These are phyloP conservation scores for Sugiyamaella smithiae DNA, from an alignment of 805 yeast genomes.

Conservation along the genomic window DNA sequence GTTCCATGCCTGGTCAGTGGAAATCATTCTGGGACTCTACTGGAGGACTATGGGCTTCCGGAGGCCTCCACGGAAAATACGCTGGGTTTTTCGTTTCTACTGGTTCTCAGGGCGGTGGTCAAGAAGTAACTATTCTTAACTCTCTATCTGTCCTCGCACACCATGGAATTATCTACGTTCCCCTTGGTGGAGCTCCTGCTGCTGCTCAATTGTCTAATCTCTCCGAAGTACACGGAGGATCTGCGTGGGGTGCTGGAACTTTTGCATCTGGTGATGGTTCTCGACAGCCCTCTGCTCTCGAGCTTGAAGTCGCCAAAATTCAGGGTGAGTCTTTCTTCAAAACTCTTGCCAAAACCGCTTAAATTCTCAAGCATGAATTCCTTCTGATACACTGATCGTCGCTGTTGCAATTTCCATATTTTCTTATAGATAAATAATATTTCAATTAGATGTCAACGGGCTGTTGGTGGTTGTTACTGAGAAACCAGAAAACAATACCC, in stretches of 20 bases:
- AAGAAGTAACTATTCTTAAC: constrained; percentile 63
- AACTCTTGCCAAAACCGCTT: constrained; percentile 33
- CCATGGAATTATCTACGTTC: constrained; percentile 75
- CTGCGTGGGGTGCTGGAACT: constrained; percentile 88
- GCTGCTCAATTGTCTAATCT: constrained; percentile 55
- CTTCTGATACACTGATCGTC: no score
- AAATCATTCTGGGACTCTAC: constrained; percentile 73
- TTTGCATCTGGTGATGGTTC: constrained; percentile 75
- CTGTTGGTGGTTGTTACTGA: no score
- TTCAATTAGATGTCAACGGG: no score
- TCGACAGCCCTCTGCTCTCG: constrained; percentile 62
- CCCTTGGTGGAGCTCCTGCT: constrained; percentile 65
- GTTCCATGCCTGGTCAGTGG: constrained; percentile 74
- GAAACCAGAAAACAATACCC: no score
- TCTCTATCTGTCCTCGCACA: constrained; percentile 60
- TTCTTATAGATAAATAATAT: no score
- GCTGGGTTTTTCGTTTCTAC: constrained; percentile 75
- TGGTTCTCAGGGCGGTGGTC: constrained; percentile 76
- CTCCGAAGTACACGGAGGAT: constrained; percentile 74
- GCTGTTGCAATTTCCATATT: no score
- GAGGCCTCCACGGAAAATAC: constrained; percentile 67
- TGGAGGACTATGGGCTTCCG: constrained; percentile 74
- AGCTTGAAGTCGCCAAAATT: constrained; percentile 57
- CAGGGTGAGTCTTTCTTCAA: constrained; percentile 69
- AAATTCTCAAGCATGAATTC: no score